Evolutionary conservation across 2,329 filamentous ascomycete genomes (phyloP).

Genomic region (Rhynchosporium secalis): DNA sequence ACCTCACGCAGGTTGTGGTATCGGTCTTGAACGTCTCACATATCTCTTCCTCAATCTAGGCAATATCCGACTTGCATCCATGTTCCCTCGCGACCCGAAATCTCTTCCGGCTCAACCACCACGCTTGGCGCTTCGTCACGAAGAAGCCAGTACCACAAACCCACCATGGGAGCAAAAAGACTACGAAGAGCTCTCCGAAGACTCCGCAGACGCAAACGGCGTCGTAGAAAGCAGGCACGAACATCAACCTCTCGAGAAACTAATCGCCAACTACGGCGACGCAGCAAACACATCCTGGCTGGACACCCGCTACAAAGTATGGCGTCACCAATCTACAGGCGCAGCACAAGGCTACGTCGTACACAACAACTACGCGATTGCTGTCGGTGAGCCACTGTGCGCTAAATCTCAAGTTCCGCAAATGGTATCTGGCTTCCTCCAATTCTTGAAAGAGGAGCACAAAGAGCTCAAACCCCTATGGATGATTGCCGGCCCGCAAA

Average conservation of each 20-base stretch:
- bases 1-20: slow-evolving; percentile 85
- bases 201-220: slow-evolving; percentile 3
- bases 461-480: slow-evolving; percentile 80
- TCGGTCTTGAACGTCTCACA: slow-evolving; percentile 84
- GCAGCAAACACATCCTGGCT: slow-evolving; percentile 93
- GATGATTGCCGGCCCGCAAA: slow-evolving; percentile 79
- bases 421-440: slow-evolving; percentile 72
- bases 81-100: slow-evolving; percentile 87
- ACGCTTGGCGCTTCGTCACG: slow-evolving; percentile 70
- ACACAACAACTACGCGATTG: slow-evolving; percentile 75
- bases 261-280: slow-evolving; percentile 94
- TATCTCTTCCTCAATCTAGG: slow-evolving; percentile 84
- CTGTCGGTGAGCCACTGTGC: slow-evolving; percentile 85
- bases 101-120: slow-evolving; percentile 72
- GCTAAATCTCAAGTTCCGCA: slow-evolving; percentile 73
- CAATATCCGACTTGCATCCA: slow-evolving; percentile 83
- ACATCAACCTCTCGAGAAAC: slow-evolving; percentile 75
- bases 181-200: slow-evolving; percentile 4
- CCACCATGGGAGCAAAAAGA: slow-evolving; percentile 57
- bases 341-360: slow-evolving; percentile 83
- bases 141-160: slow-evolving; percentile 80
- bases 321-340: slow-evolving; percentile 76
- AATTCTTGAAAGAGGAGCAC: slow-evolving; percentile 68
- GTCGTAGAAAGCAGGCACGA: slow-evolving; percentile 36
- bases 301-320: slow-evolving; percentile 84